Base-by-base conservation (phyloP, 1,139 yeast species). In the Magnusiomyces clavatus region DNA sequence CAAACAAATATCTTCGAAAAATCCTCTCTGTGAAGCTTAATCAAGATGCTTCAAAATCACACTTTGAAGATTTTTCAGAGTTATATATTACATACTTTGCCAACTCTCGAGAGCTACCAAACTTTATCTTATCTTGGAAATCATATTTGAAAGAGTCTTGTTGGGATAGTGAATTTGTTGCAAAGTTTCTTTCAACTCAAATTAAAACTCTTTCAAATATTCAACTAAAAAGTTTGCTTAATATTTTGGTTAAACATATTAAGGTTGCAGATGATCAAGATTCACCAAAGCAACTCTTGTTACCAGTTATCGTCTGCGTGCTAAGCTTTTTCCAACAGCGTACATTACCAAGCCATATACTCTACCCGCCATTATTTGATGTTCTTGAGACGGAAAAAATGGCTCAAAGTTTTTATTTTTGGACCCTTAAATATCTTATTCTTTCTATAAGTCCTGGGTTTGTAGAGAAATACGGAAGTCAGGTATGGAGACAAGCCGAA, bases 181-280 rank as follows among this genome's bases (percentile, higher is more conserved):
- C 57, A 10, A 51, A 55, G 8, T 53, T 45, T 13, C 47, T 60
- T 17, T 48, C 56, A 8, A 31, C 43, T n/a, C 54, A 55, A 36
- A 51, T 60, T 16, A 52, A 48, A 12, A 39, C 53, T 5, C 51
- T 60, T 24, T 58, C 63, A 11, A 49, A 54, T 2, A 56, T 52
- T 20, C 64, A 60, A 36, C 50, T 60, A 20, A 56, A 54, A 36
- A 40, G 54, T 2, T 44, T 60, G 3, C 43, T 60, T 6, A 51
- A 51, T 10, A 24, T 37, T 1, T 43, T 56, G 6, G 50, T 51
- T 5, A 24, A 24, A 24, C 36, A 38, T 10, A 41, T 54, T 11
- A n/a, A 53, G 20, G 20, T 45, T 14, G 12, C 39, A 13, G 43
- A 37, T 17, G 20, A 24, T 4, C 19, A 31, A 6, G 45, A 41